Base-by-base conservation (phyloP, 805 yeast genomes). In the Pichia insulana region DNA sequence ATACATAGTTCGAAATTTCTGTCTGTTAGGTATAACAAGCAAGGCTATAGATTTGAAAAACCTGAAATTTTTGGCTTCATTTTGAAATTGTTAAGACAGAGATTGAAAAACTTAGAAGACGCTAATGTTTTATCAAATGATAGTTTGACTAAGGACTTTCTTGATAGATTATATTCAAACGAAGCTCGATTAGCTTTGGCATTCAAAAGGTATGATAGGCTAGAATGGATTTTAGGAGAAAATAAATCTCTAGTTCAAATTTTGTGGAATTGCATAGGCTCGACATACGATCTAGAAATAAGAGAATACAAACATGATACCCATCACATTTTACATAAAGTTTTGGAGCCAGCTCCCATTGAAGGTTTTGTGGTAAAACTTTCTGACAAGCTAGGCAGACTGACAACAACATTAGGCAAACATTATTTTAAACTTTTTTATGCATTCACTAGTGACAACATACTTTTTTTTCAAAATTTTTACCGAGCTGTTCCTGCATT, bases 311-410 rank as follows among this genome's bases (percentile, higher is more conserved):
- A 55, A 13, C 70, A 69, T 41, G 67, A 68, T 43, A 65, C 74
- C 4, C 54, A 64, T 39, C 25, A 22, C 25, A 22, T 22, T 22
- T 22, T 22, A 8, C 25, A 22, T 22, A 22, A 22, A 8, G 8
- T 68, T 16, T 38, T 49, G 1, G 95, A 83, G 54, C 96, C 96
- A 0, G 40, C 63, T 0, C 80, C 95, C 0, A 59, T 87, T 9
- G 97, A 90, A 62, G 97, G 97, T 0, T 88, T 83, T 56, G 58
- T 89, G 17, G 63, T 74, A 3, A 69, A 80, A 39, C 56, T 81
- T 26, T 70, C 80, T 0, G 69, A 75, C 35, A 67, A 72, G 44
- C 55, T 59, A 6, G 86, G 86, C 0, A 55, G 50, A 20, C n/a
- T 41, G 16, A 45, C 39, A 17, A 44, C 60, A 1, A 34, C 31